Conservation (phyloP, 2,329 filamentous ascomycete species). For the Colletotrichum tofieldiae region DNA sequence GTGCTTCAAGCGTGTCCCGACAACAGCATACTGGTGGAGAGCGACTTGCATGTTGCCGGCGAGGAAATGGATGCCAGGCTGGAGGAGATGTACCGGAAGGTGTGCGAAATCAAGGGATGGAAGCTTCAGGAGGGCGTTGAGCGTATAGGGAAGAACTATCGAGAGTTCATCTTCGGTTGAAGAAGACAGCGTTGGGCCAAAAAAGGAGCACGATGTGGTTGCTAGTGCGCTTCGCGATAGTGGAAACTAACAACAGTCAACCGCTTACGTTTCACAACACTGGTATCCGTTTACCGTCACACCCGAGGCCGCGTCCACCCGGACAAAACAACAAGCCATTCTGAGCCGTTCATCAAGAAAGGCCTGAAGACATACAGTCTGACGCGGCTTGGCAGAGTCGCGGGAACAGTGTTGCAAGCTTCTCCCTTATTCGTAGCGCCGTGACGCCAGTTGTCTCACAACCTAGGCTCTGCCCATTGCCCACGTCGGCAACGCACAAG, state of each 20-base stretch:
- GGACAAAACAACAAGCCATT: background rate
- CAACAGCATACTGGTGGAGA: conserved; percentile 87
- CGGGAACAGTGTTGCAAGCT: background rate
- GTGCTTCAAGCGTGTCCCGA: conserved; percentile 83
- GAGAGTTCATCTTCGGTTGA: conserved; percentile 79
- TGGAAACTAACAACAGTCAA: background rate
- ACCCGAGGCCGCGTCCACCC: background rate
- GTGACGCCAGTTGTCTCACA: background rate
- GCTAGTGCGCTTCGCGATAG: background rate
- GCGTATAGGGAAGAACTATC: conserved; percentile 82
- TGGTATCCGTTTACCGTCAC: background rate
- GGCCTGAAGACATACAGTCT: background rate
- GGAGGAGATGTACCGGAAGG: conserved; percentile 80
- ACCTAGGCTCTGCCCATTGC: background rate
- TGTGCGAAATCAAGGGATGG: conserved; percentile 88
- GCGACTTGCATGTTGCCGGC: conserved; percentile 89
- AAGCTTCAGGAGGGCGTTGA: conserved; percentile 78
- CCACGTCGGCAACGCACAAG: background rate
- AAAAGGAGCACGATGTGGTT: background rate
- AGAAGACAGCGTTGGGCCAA: conserved; percentile 29
- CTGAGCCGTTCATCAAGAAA: background rate
- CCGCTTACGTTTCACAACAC: background rate
- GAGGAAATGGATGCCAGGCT: conserved; percentile 83
- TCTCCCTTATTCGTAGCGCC: background rate
- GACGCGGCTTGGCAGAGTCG: background rate